Evolutionary conservation across 208 protist genomes (phyloP).

Genomic region (Acanthamoeba comandoni): DNA sequence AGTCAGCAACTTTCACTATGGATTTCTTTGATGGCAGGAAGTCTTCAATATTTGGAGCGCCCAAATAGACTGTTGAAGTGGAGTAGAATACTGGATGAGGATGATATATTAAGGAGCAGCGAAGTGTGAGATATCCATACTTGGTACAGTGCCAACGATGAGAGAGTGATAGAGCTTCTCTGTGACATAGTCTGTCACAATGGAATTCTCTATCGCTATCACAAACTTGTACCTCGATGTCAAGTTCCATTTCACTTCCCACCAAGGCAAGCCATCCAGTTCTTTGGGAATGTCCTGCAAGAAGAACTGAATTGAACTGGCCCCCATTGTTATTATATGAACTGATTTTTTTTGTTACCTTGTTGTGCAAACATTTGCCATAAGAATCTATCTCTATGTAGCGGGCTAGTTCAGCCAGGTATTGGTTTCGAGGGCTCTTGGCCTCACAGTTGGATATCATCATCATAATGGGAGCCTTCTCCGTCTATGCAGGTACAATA

Average conservation of each 20-base stretch:
- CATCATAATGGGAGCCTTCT: slow-evolving; percentile 68
- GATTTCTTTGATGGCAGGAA: slow-evolving; percentile 80
- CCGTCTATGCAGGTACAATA: slow-evolving; percentile 43
- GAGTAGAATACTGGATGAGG: background rate
- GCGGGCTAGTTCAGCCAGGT: slow-evolving; percentile 75
- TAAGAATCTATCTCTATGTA: slow-evolving; percentile 82
- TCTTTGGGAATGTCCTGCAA: slow-evolving; percentile 55
- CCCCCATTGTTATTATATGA: slow-evolving; percentile 1
- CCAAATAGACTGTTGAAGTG: slow-evolving; percentile 77
- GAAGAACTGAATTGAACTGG: no score
- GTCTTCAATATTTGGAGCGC: slow-evolving; percentile 81
- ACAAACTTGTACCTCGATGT: slow-evolving; percentile 74
- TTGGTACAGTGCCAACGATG: slow-evolving; percentile 60
- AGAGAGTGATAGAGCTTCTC: slow-evolving; percentile 80
- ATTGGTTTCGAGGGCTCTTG: slow-evolving; percentile 69
- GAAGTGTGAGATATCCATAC: background rate
- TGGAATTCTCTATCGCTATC: slow-evolving; percentile 76
- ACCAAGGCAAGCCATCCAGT: slow-evolving; percentile 62
- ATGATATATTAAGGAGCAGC: background rate
- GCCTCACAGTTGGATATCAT: slow-evolving; percentile 74
- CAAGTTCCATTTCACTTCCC: slow-evolving; percentile 71
- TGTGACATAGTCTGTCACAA: slow-evolving; percentile 75
- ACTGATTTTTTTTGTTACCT: background rate
- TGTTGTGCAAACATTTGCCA: slow-evolving; percentile 81
- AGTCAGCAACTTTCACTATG: slow-evolving; percentile 83